phyloP scores from a whole-genome alignment of 2,329 filamentous ascomycete species.

The Fusarium haematococcum region DNA sequence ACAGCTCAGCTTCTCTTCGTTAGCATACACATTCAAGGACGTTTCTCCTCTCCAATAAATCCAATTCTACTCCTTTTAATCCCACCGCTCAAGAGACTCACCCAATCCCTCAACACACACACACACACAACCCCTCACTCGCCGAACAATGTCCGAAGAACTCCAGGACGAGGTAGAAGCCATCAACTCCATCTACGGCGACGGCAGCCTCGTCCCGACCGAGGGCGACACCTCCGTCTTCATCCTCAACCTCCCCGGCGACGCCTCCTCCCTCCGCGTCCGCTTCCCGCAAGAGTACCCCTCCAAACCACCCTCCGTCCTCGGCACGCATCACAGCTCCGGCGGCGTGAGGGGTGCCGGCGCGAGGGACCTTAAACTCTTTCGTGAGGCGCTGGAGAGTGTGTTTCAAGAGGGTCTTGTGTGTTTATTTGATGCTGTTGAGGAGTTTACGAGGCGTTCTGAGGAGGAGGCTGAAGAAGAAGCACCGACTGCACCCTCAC shows the following conservation, averaged over 20 bases:
- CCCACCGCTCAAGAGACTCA: not conserved
- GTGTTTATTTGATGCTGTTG: conserved; percentile 92
- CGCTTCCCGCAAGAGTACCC: conserved; percentile 83
- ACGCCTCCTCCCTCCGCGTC: conserved; percentile 69
- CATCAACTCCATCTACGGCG: conserved; percentile 86
- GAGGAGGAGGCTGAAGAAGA: conserved; percentile 46
- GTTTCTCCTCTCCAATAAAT: not conserved
- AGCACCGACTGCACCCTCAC: conserved; percentile 34
- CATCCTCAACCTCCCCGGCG: conserved; percentile 75
- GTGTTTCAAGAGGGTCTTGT: conserved; percentile 81
- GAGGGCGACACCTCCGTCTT: conserved; percentile 56
- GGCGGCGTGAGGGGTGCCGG: conserved; percentile 80
- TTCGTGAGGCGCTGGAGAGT: conserved; percentile 73
- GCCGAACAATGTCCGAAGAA: conserved; percentile 64
- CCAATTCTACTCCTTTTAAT: not conserved
- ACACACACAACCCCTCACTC: conserved; percentile 15
- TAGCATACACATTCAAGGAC: not conserved
- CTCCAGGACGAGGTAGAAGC: conserved; percentile 81
- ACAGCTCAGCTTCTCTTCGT: not conserved
- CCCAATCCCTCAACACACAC: not conserved
- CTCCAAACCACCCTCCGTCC: conserved; percentile 75
- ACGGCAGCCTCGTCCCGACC: conserved; percentile 67
- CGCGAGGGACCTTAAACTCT: conserved; percentile 74
- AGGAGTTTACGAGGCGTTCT: conserved; percentile 69
- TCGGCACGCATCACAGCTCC: conserved; percentile 85